phyloP scores from a whole-genome alignment of 2,329 filamentous ascomycete species.

The Beauveria pseudobassiana region DNA sequence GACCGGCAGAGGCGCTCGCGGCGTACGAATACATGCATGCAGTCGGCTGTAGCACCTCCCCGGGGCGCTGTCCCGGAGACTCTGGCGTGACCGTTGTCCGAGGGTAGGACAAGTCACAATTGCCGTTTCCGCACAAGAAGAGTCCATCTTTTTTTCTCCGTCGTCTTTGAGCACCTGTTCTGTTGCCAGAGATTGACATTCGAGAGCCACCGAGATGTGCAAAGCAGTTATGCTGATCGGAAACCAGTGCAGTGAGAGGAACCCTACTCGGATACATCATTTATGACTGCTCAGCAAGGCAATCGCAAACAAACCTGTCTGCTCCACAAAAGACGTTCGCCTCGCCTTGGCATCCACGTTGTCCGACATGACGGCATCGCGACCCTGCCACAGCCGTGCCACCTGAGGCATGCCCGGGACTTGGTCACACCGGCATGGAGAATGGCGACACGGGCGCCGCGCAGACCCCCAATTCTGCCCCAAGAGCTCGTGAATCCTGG shows the following conservation, averaged over 20 bases:
- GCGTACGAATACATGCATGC: too few species aligned
- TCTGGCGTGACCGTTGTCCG: too few species aligned
- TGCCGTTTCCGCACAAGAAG: too few species aligned
- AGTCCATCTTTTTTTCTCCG: too few species aligned
- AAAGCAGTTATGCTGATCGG: too few species aligned
- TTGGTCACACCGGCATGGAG: background rate
- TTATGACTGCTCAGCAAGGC: background rate
- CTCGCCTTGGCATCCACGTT: background rate
- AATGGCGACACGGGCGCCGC: background rate
- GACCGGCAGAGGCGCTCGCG: background rate
- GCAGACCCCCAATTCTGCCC: too few species aligned
- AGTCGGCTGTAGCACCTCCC: too few species aligned
- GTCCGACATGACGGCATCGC: conserved; percentile 2
- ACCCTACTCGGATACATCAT: background rate
- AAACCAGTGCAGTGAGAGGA: too few species aligned
- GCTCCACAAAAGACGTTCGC: background rate
- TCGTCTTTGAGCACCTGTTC: too few species aligned
- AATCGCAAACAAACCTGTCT: background rate
- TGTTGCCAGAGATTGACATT: too few species aligned
- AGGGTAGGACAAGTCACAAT: too few species aligned
- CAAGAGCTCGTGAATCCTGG: background rate
- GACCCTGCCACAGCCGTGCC: background rate
- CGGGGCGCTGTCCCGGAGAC: background rate
- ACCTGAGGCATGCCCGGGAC: background rate
- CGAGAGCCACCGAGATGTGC: too few species aligned